Conservation (phyloP, 257 asterid genomes). For the Lantana camara region DNA sequence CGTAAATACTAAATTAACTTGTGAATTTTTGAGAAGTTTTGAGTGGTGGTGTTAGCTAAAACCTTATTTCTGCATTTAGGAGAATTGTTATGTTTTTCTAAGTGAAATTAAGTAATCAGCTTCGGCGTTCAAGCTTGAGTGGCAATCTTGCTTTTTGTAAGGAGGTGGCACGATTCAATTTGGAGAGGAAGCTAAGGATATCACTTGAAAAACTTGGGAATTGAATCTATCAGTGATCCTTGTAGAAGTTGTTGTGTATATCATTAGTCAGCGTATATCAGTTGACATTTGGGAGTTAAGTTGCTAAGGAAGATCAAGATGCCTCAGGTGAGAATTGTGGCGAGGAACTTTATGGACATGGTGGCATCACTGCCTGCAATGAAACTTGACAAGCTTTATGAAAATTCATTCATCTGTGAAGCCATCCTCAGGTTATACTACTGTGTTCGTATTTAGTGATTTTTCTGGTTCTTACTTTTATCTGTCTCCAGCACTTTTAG, state of each 20-base stretch:
- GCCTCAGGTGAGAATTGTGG: constrained; percentile 95
- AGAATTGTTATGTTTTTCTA: not conserved
- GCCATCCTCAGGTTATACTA: constrained; percentile 80
- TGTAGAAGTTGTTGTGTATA: not conserved
- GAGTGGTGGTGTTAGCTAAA: not conserved
- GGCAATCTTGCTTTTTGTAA: constrained; percentile 1
- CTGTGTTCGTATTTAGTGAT: not conserved
- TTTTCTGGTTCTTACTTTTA: too few relatives aligned
- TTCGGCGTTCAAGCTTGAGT: constrained; percentile 6
- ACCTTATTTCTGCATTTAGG: not conserved
- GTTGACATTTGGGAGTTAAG: constrained; percentile 8
- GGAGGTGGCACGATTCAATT: constrained; percentile 4
- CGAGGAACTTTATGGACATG: constrained; percentile 97
- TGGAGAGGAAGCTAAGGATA: constrained; percentile 19
- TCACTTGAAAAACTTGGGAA: constrained; percentile 22
- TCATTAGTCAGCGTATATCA: not conserved
- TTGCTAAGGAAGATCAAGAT: constrained; percentile 39
- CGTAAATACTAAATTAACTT: too few relatives aligned
- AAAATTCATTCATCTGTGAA: constrained; percentile 87
- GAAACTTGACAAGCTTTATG: constrained; percentile 89
- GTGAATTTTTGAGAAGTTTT: not conserved
- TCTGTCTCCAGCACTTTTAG: constrained; percentile 4
- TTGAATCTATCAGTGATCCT: constrained; percentile 10
- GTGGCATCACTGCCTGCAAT: constrained; percentile 94
- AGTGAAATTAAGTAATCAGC: not conserved